These are phyloP conservation scores for Crithidia sp. DNA, from an alignment of 208 protist genomes.

Conservation along the genomic window DNA sequence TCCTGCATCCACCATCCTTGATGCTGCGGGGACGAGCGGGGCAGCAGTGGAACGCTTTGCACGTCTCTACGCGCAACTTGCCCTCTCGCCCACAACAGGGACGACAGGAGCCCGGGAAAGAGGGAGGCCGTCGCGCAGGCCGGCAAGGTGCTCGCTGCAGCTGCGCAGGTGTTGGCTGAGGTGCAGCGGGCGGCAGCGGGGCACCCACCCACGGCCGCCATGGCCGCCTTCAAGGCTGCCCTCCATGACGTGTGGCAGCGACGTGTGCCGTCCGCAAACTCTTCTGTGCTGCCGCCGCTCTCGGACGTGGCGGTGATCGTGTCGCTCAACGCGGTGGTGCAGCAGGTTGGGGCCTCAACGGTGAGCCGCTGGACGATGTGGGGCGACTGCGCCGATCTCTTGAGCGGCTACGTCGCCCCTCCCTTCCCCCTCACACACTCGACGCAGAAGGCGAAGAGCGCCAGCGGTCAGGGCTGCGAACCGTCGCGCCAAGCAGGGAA, in stretches of 20 bases:
- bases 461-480: not conserved
- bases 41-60: constrained; percentile 5
- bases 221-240: constrained; percentile 24
- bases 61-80: constrained; percentile 6
- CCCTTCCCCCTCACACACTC: constrained; percentile 28
- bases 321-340: constrained; percentile 53
- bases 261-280: not conserved
- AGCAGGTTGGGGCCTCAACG: constrained; percentile 53
- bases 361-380: constrained; percentile 64
- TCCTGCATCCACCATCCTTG: not conserved
- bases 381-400: constrained; percentile 52
- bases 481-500: constrained; percentile 21
- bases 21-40: constrained; percentile 2
- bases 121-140: not conserved
- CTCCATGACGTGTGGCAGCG: constrained; percentile 17
- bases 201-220: constrained; percentile 26
- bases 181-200: constrained; percentile 18
- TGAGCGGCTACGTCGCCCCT: constrained; percentile 36
- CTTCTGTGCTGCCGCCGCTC: not conserved
- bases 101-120: not conserved
- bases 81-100: not conserved
- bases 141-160: constrained; percentile 17
- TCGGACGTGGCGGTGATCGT: constrained; percentile 26
- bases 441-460: not conserved
- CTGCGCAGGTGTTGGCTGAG: constrained; percentile 22